Evolutionary conservation across 352 stramenopile species (phyloP).

Genomic region (Globisporangium mamillatum): DNA sequence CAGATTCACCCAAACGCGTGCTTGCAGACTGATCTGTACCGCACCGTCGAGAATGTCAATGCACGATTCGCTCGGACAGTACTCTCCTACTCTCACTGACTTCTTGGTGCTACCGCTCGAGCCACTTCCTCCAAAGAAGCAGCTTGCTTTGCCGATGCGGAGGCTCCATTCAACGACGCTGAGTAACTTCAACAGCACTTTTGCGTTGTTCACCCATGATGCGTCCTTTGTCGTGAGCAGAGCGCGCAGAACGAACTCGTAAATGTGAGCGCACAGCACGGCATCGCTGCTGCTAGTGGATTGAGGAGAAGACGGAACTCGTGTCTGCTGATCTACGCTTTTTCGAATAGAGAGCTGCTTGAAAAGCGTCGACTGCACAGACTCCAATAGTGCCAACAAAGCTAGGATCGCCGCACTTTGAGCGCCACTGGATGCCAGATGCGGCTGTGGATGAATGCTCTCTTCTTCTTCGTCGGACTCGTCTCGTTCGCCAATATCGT

Average conservation of each 20-base stretch:
- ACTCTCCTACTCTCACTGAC: neutral
- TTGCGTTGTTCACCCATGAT: conserved; percentile 30
- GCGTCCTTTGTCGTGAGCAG: conserved; percentile 33
- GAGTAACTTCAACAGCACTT: conserved; percentile 41
- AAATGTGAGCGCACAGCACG: conserved; percentile 8
- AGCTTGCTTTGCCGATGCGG: conserved; percentile 39
- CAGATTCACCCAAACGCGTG: conserved; percentile 34
- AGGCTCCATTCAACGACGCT: conserved; percentile 44
- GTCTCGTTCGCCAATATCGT: neutral
- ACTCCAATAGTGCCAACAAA: conserved; percentile 37
- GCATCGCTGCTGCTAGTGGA: neutral
- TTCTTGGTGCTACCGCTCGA: too few species aligned
- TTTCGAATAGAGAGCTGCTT: conserved; percentile 1
- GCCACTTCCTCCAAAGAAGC: conserved; percentile 11
- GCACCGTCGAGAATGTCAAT: conserved; percentile 19
- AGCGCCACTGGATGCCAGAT: conserved; percentile 31
- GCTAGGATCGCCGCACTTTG: conserved; percentile 34
- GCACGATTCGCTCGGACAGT: neutral
- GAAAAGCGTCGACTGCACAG: conserved; percentile 34
- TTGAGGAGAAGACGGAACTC: neutral
- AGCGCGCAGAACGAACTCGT: conserved; percentile 14
- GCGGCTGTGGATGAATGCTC: conserved; percentile 16
- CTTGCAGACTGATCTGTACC: conserved; percentile 17
- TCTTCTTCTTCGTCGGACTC: conserved; percentile 2
- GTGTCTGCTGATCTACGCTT: neutral